Evolutionary conservation across 768 basidiomycete genomes (phyloP).

Genomic region (Tulasnella sp.): DNA sequence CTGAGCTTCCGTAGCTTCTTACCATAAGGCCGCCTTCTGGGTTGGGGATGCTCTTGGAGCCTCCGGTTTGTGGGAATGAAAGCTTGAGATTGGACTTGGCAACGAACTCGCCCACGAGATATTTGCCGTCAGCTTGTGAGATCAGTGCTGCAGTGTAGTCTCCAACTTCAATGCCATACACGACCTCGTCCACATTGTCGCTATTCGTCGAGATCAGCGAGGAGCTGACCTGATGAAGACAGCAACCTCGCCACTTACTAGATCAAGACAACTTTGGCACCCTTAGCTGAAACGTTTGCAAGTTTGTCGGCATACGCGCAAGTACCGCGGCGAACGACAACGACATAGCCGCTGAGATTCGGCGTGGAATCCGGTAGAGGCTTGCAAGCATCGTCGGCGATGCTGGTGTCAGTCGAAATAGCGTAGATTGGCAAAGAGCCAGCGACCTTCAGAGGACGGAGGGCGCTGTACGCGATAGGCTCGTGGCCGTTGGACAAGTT

Average conservation of each 20-base stretch:
- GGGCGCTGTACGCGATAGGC: constrained; percentile 59
- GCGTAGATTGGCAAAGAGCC: constrained; percentile 45
- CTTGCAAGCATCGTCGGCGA: constrained; percentile 44
- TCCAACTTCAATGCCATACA: constrained; percentile 45
- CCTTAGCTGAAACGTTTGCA: constrained; percentile 58
- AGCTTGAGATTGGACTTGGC: not conserved
- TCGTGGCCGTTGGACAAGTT: constrained; percentile 42
- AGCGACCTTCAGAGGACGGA: constrained; percentile 40
- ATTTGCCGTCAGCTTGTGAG: constrained; percentile 55
- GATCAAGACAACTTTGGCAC: constrained; percentile 54
- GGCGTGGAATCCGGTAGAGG: constrained; percentile 42
- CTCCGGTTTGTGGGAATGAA: constrained; percentile 30
- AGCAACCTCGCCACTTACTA: constrained; percentile 43
- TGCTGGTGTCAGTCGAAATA: constrained; percentile 42
- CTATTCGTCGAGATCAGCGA: not conserved
- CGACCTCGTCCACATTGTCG: constrained; percentile 55
- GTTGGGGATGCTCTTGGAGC: not conserved
- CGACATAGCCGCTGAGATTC: constrained; percentile 43
- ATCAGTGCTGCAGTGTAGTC: constrained; percentile 49
- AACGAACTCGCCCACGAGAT: constrained; percentile 29
- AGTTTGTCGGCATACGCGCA: constrained; percentile 52
- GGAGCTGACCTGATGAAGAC: not conserved
- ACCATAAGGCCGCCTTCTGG: constrained; percentile 40
- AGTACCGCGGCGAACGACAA: constrained; percentile 45
- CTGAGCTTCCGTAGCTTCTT: not conserved